Base-by-base conservation (phyloP, 1,284 basidiomycete species). In the Papiliotrema nemorosa region DNA sequence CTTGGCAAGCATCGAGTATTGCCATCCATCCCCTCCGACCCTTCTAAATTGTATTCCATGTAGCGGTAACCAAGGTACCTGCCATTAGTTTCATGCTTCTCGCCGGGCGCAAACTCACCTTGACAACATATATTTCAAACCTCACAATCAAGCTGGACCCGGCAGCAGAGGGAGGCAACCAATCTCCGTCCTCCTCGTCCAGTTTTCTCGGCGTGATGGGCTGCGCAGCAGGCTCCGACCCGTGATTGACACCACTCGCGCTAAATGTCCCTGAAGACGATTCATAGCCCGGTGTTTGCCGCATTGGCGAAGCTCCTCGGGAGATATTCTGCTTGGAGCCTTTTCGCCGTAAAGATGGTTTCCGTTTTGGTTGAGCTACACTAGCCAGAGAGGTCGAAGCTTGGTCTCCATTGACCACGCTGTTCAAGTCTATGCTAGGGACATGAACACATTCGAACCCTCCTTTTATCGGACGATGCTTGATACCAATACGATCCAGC, bases 401-500 rank as follows among this genome's bases (percentile, higher is more conserved):
- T 53, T 70, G 68, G 44, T 71, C 71, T n/a, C 67, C 69, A 46
- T 73, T 60, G 20, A 72, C 61, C n/a, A 91, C 79, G 29, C 87
- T 86, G 5, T 85, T 80, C 9, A 94, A 76, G 70, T 94, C 90
- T 69, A 97, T 94, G 24, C 88, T 91, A 0, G 94, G 94, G 44
- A 89, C 77, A 70, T 97, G 92, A 22, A 94, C 87, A 74, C 94
- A 98, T 72, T 97, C 94, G 70, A 93, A 98, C 0, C 94, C 94
- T 49, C 84, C 81, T 70, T 85, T 87, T 63, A 85, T 91, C 70
- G 93, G 89, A 35, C 90, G 82, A 72, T 94, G 90, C 72, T 91
- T 90, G 43, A 98, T 87, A 54, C 93, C 90, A 81, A 97, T 90
- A 42, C 91, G 82, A 62, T 94, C 89, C 37, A 98, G 79, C 1